Conservation (phyloP, 2,329 filamentous ascomycete species). For the Diaporthe aspalathi region DNA sequence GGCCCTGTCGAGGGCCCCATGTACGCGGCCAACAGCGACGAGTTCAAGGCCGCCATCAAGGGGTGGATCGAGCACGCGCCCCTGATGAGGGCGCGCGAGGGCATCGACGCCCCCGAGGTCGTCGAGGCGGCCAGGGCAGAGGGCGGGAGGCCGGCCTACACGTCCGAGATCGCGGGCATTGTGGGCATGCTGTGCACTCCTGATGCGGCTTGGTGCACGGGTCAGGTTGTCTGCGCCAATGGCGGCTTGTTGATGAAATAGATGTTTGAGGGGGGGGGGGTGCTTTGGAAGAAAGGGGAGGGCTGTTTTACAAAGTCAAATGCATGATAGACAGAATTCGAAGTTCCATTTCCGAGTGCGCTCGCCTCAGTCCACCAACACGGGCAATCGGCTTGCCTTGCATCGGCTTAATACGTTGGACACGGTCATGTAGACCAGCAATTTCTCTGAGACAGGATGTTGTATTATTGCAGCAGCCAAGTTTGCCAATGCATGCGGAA, state of each 20-base stretch:
- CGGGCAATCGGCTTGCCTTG: neutral
- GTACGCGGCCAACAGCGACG: slow-evolving; percentile 58
- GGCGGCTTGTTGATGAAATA: slow-evolving; percentile 72
- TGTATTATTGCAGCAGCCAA: neutral
- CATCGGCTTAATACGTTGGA: neutral
- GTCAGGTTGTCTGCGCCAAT: slow-evolving; percentile 83
- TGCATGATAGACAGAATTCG: neutral
- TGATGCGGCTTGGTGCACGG: slow-evolving; percentile 82
- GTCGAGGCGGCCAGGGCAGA: slow-evolving; percentile 68
- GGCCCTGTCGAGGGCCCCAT: slow-evolving; percentile 66
- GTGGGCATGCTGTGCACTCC: slow-evolving; percentile 79
- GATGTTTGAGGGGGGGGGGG: neutral
- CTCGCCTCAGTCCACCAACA: neutral
- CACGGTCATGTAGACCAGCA: neutral
- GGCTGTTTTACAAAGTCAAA: neutral
- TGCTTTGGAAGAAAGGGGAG: neutral
- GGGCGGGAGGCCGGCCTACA: slow-evolving; percentile 72
- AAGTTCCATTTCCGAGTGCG: neutral
- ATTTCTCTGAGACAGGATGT: neutral
- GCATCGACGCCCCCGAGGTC: slow-evolving; percentile 70
- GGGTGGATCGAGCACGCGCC: slow-evolving; percentile 66
- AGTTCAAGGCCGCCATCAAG: slow-evolving; percentile 56
- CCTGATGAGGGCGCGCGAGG: slow-evolving; percentile 69
- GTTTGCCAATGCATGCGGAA: neutral
- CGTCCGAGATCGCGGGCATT: slow-evolving; percentile 78